Percentiles rank a stretch among this genome's conserved stretches.
Conservation (phyloP, 768 basidiomycete genomes). For the Crassisporium funariophilum region DNA sequence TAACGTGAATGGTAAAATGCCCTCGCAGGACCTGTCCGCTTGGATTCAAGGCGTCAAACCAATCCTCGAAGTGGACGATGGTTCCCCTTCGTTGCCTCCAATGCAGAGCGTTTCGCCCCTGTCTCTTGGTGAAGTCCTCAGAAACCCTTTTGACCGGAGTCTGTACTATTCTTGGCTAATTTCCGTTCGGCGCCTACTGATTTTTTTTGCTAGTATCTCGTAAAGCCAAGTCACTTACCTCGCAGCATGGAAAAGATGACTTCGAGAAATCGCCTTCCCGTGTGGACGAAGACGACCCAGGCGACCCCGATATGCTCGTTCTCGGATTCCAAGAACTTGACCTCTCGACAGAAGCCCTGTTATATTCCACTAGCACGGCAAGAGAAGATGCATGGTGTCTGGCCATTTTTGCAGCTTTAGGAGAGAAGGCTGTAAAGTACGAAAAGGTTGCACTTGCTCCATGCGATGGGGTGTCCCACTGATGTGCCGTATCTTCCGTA, state of each 20-base stretch:
- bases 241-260: conserved; percentile 3
- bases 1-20: conserved; percentile 80
- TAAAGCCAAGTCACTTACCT: conserved; percentile 1
- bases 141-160: conserved; percentile 29
- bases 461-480: neutral
- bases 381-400: conserved; percentile 73
- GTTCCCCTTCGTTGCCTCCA: conserved; percentile 32
- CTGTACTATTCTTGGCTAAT: conserved; percentile 5
- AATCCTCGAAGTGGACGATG: neutral
- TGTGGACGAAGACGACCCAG: conserved; percentile 27
- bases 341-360: conserved; percentile 72
- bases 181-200: neutral
- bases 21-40: conserved; percentile 68
- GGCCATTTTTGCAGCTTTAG: conserved; percentile 70
- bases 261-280: conserved; percentile 9
- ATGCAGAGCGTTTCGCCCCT: conserved; percentile 38
- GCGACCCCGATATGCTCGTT: conserved; percentile 70
- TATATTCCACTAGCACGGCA: conserved; percentile 64
- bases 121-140: conserved; percentile 30
- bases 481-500: neutral
- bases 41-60: conserved; percentile 53
- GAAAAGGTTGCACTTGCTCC: conserved; percentile 53
- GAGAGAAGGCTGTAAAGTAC: conserved; percentile 62
- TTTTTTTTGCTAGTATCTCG: conserved; percentile 2
- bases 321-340: conserved; percentile 83